phyloP scores from a whole-genome alignment of 306 rosid species.

The Lathyrus tuberosus region DNA sequence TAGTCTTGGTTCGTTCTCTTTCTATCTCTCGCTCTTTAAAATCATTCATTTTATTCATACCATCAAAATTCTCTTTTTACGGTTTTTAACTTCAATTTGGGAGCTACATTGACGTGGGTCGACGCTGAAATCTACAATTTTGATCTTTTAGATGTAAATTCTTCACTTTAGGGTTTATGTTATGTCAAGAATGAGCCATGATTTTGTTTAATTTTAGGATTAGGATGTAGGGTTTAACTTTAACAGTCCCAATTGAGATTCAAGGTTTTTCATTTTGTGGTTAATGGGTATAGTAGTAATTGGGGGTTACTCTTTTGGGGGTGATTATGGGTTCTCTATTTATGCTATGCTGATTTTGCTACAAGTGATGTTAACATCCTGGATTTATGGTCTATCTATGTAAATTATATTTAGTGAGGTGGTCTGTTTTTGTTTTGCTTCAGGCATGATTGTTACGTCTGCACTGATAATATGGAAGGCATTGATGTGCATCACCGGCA shows the following conservation, averaged over 20 bases:
- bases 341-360: constrained; percentile 7
- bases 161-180: constrained; percentile 9
- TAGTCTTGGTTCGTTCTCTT: constrained; percentile 73
- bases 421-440: constrained; percentile 38
- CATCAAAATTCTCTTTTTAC: neutral
- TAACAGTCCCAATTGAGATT: neutral
- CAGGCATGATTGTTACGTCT: constrained; percentile 68
- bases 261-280: neutral
- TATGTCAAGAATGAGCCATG: neutral
- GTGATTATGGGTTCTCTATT: neutral
- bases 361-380: constrained; percentile 6
- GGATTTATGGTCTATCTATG: constrained; percentile 28
- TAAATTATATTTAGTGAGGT: no score
- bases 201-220: no score
- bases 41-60: no score
- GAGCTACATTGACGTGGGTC: neutral
- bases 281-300: neutral
- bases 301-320: neutral
- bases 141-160: neutral
- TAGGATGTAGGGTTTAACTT: no score
- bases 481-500: constrained; percentile 66
- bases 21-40: neutral
- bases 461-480: constrained; percentile 81
- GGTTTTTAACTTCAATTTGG: constrained; percentile 1
- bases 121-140: neutral